Percentiles rank a stretch among this genome's conserved stretches.
phyloP scores from a whole-genome alignment of 352 stramenopile genomes.

The Globisporangium takayamanum region DNA sequence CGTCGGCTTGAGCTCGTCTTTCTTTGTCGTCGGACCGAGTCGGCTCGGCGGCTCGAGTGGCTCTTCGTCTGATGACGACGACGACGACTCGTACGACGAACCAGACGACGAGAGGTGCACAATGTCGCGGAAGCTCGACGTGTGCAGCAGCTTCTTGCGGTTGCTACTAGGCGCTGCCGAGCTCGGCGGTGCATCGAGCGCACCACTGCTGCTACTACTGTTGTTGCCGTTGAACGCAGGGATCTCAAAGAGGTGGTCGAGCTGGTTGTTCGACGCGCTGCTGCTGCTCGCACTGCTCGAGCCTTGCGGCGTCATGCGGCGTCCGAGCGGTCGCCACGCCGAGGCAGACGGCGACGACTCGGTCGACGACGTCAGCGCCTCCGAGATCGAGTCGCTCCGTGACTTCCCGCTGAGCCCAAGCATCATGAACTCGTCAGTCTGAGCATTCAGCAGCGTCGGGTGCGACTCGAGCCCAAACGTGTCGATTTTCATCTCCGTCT shows the following conservation, averaged over 20 bases:
- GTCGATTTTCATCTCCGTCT: conserved; percentile 9
- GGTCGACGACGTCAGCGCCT: conserved; percentile 29
- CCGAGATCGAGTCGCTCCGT: conserved; percentile 37
- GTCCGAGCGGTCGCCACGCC: conserved; percentile 44
- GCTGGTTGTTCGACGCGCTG: conserved; percentile 8
- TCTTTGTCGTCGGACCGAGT: not conserved
- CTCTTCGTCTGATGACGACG: conserved; percentile 32
- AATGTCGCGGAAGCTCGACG: conserved; percentile 38
- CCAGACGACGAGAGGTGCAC: conserved; percentile 42
- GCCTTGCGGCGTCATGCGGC: conserved; percentile 24
- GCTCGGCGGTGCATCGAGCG: not conserved
- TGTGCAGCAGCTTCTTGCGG: conserved; percentile 22
- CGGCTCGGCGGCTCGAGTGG: conserved; percentile 9
- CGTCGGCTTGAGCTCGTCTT: not conserved
- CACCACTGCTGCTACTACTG: not conserved
- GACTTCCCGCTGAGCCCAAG: conserved; percentile 17
- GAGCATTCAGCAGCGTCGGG: not conserved
- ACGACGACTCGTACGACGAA: conserved; percentile 51
- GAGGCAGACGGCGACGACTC: conserved; percentile 23
- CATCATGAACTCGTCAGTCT: conserved; percentile 11
- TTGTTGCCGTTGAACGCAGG: not conserved
- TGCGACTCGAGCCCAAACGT: conserved; percentile 12
- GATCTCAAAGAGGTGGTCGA: conserved; percentile 10
- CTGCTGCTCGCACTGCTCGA: conserved; percentile 19
- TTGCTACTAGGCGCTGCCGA: conserved; percentile 11